A percentile compares a stretch with the other conserved stretches of the same genome.
phyloP scores from a whole-genome alignment of 768 basidiomycete genomes.

The Boletus sp. region DNA sequence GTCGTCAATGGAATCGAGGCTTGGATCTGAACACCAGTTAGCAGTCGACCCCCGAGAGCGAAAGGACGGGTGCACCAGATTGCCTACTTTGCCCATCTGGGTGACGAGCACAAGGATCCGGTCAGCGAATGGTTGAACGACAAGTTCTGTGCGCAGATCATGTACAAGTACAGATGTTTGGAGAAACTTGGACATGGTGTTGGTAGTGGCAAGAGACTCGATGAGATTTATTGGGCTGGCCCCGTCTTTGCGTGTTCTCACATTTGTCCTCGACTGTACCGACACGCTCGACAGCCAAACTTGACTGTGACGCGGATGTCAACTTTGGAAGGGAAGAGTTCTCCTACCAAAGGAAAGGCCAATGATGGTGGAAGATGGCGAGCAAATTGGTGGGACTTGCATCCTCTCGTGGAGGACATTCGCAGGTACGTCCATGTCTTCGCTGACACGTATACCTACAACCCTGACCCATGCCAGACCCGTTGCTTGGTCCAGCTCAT shows the following conservation, averaged over 20 bases:
- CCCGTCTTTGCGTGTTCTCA: too few relatives aligned
- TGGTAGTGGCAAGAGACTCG: background rate
- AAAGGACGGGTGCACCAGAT: conserved; percentile 50
- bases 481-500: conserved; percentile 66
- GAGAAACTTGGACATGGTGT: conserved; percentile 22
- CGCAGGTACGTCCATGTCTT: conserved; percentile 40
- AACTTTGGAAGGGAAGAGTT: conserved; percentile 23
- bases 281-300: background rate
- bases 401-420: conserved; percentile 55
- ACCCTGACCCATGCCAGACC: conserved; percentile 44
- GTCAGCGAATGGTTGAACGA: conserved; percentile 79
- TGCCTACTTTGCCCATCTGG: conserved; percentile 88
- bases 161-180: conserved; percentile 52
- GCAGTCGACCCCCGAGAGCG: background rate
- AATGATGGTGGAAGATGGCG: conserved; percentile 54
- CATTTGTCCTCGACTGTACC: background rate
- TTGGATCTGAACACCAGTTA: conserved; percentile 59
- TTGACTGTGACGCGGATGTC: conserved; percentile 16
- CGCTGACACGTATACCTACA: background rate
- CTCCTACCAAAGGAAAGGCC: conserved; percentile 52
- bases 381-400: conserved; percentile 72
- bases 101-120: conserved; percentile 83
- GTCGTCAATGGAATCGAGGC: conserved; percentile 66
- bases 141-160: conserved; percentile 64
- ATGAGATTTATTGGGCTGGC: too few relatives aligned